A percentile compares a stretch with the other conserved stretches of the same genome.
phyloP scores from a whole-genome alignment of 1,139 yeast species.

The Casaregolazyma suthepensis region DNA sequence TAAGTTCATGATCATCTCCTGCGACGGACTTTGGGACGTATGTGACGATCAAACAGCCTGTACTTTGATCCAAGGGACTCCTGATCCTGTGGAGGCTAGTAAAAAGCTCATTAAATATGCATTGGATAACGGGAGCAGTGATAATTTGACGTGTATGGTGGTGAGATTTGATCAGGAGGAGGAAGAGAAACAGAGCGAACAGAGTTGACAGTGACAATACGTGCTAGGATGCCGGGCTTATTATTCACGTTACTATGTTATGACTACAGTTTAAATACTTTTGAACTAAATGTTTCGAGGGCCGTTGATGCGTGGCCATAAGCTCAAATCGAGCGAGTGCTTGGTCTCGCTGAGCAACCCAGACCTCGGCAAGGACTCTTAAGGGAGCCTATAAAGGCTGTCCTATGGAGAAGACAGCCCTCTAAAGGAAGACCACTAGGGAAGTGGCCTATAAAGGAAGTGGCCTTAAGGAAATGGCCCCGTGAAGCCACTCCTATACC shows the following conservation, averaged over 20 bases:
- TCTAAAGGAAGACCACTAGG: too few species aligned
- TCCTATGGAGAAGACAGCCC: too few species aligned
- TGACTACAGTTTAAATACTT: neutral
- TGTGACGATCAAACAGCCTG: constrained; percentile 78
- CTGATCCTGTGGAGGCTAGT: constrained; percentile 64
- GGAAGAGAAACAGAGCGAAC: neutral
- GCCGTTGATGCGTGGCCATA: too few species aligned
- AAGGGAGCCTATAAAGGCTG: too few species aligned
- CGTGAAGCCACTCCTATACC: too few species aligned
- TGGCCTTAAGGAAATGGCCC: too few species aligned
- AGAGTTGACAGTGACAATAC: neutral
- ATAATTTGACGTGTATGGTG: constrained; percentile 91
- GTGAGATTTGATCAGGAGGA: constrained; percentile 46
- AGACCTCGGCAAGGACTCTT: too few species aligned
- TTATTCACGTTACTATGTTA: too few species aligned
- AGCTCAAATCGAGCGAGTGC: too few species aligned
- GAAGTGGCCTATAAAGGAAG: too few species aligned
- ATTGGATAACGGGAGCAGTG: constrained; percentile 74
- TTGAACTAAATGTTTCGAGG: too few species aligned
- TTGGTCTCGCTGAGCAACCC: too few species aligned
- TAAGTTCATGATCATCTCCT: constrained; percentile 77
- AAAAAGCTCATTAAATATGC: constrained; percentile 68
- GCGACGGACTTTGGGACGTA: constrained; percentile 97
- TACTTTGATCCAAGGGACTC: constrained; percentile 50
- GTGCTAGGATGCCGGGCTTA: neutral